A percentile compares a stretch with the other conserved stretches of the same genome.
These are phyloP conservation scores for Neofusicoccum kwambonambiense DNA, from an alignment of 2,329 filamentous ascomycete genomes.

Conservation along the genomic window DNA sequence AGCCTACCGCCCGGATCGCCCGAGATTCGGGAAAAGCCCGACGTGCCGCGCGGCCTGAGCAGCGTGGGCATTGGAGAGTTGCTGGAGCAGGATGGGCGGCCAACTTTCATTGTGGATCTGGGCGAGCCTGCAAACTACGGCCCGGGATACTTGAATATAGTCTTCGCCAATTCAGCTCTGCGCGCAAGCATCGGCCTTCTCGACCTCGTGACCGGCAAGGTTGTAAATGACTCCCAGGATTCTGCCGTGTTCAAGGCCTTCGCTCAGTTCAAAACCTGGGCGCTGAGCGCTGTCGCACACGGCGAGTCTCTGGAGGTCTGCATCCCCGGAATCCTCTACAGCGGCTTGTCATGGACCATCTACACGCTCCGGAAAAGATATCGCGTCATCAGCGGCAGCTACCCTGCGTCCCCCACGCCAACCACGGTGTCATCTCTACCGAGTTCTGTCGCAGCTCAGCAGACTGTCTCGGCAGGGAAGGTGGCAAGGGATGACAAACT, in stretches of 20 bases:
- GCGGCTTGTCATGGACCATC: slow-evolving; percentile 66
- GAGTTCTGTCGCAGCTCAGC: slow-evolving; percentile 1
- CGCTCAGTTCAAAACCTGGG: slow-evolving; percentile 68
- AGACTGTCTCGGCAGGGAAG: slow-evolving; percentile 14
- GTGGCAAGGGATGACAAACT: neutral
- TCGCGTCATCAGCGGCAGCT: slow-evolving; percentile 62
- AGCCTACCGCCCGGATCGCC: slow-evolving; percentile 43
- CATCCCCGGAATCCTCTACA: slow-evolving; percentile 55
- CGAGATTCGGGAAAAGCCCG: slow-evolving; percentile 49
- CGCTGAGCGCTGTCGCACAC: slow-evolving; percentile 55
- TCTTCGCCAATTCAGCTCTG: slow-evolving; percentile 69
- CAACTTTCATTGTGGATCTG: slow-evolving; percentile 73
- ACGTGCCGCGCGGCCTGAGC: slow-evolving; percentile 58
- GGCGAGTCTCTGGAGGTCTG: slow-evolving; percentile 54
- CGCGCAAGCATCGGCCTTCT: slow-evolving; percentile 57
- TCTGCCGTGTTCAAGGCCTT: slow-evolving; percentile 6
- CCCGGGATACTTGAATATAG: slow-evolving; percentile 56
- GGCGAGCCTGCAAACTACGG: slow-evolving; percentile 56
- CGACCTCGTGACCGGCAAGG: slow-evolving; percentile 55
- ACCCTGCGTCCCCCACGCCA: slow-evolving; percentile 20
- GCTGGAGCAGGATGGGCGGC: slow-evolving; percentile 72
- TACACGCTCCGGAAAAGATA: slow-evolving; percentile 68
- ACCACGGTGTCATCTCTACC: neutral
- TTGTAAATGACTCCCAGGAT: slow-evolving; percentile 34
- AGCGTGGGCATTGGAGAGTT: slow-evolving; percentile 69